Base-by-base conservation (phyloP, 208 protist genomes). In the Acanthamoeba triangularis region DNA sequence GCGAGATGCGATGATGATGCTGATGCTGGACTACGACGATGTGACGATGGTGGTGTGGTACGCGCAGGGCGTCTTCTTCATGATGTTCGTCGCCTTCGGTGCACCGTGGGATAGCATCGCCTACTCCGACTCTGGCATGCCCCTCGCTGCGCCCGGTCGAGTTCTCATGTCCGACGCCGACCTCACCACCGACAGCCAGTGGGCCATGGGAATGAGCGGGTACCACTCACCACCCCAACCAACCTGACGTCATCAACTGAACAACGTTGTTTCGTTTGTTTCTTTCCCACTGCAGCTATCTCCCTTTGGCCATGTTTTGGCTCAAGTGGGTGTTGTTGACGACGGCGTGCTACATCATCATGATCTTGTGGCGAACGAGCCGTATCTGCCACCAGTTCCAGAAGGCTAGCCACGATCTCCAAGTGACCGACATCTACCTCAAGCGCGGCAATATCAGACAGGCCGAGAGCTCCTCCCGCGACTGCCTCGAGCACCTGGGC, bases 341-440 rank as follows among this genome's bases (percentile, higher is more conserved):
- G n/a, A 47, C 37, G 69, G 69, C 69, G 69, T 44, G 69, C 69
- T 78, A 78, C 33, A 78, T 78, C 69, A 44, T 78, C 69, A 44
- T 78, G 69, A 78, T 44, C 69, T n/a, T 78, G 69, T 78, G 69
- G 69, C 69, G 69, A 18, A 78, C 69, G 69, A 78, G 69, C 69
- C 69, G 69, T 30, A 44, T 78, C 37, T 78, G 69, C 37, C 69
- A 78, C 37, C 69, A 78, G 37, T 78, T 78, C 69, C 69, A 78
- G 33, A 78, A 78, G 33, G 69, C 69, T 30, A 78, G 35, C 69
- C 37, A 78, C 69, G 69, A 78, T 14, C 69, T 78, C 5, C n/a
- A 47, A 13, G 25, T 30, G 14, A 78, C 69, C 37, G 69, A 78
- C n/a, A 30, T 78, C 69, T 78, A 78, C 69, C 69, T 78, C 35